phyloP scores from a whole-genome alignment of 495 filamentous ascomycete genomes.

The Aspergillus indologenus region DNA sequence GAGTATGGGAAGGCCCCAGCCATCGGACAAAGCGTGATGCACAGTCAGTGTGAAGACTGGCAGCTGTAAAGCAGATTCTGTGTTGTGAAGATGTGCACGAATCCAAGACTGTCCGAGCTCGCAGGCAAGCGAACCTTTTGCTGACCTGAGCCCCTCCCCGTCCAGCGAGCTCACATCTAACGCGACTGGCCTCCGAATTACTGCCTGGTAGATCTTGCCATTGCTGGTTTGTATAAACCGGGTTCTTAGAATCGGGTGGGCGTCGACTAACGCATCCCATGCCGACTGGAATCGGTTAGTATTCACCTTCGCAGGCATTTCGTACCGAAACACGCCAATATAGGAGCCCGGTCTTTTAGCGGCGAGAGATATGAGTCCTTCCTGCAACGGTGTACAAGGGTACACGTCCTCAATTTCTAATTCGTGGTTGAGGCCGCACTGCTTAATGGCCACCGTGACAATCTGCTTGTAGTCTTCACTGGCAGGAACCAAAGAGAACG shows the following conservation, averaged over 20 bases:
- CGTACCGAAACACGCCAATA: slow-evolving; percentile 33
- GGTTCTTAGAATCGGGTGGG: slow-evolving; percentile 42
- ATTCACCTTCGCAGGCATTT: slow-evolving; percentile 31
- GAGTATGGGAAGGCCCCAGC: slow-evolving; percentile 17
- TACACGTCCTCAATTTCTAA: slow-evolving; percentile 2
- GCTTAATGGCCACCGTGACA: not conserved
- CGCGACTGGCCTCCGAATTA: slow-evolving; percentile 33
- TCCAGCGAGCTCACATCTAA: slow-evolving; percentile 17
- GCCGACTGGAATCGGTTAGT: slow-evolving; percentile 33
- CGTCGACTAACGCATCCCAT: slow-evolving; percentile 36
- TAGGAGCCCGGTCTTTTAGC: slow-evolving; percentile 34
- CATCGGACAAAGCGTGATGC: slow-evolving; percentile 21
- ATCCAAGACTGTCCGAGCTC: slow-evolving; percentile 12
- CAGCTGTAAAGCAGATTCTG: not conserved
- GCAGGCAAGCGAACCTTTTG: slow-evolving; percentile 6
- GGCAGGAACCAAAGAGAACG: not conserved
- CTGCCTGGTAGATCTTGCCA: slow-evolving; percentile 41
- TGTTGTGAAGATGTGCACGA: not conserved
- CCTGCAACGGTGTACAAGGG: slow-evolving; percentile 3
- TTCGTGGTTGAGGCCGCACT: not conserved
- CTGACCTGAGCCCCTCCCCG: slow-evolving; percentile 3
- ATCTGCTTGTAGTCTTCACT: not conserved
- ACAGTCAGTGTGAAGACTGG: not conserved
- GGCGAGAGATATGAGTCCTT: slow-evolving; percentile 53
- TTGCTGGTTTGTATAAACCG: slow-evolving; percentile 37